Conservation (phyloP, 106 monocot genomes). For the Acorus gramineus region DNA sequence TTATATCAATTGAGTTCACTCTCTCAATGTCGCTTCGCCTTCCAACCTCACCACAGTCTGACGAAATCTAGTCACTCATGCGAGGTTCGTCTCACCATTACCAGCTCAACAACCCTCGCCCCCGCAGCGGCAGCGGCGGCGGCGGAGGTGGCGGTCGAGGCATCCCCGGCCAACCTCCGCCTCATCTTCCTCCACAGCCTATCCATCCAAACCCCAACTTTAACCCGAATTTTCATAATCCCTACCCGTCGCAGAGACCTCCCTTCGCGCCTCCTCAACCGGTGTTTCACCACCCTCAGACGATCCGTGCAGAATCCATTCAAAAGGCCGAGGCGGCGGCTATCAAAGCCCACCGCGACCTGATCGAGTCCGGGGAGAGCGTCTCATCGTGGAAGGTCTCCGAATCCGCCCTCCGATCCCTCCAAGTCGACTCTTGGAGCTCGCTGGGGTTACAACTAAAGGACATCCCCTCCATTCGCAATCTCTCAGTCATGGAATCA, state of each 20-base stretch:
- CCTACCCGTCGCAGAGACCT: constrained; percentile 1
- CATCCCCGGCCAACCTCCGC: background rate
- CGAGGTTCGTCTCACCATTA: too few species aligned
- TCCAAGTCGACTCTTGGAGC: constrained; percentile 60
- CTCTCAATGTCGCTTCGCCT: too few species aligned
- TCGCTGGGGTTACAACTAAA: constrained; percentile 69
- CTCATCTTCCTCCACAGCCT: background rate
- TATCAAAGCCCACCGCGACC: constrained; percentile 46
- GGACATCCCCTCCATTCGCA: constrained; percentile 44
- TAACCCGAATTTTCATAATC: background rate
- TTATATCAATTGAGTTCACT: too few species aligned
- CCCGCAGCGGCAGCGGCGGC: background rate
- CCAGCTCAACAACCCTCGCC: too few species aligned
- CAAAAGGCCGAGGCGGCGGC: constrained; percentile 36
- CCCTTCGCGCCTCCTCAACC: background rate
- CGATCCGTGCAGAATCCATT: constrained; percentile 4
- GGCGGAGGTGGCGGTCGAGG: background rate
- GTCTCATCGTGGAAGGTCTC: constrained; percentile 78
- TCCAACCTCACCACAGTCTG: too few species aligned
- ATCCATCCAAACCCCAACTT: constrained; percentile 10
- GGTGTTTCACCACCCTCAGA: background rate
- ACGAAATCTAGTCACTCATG: too few species aligned
- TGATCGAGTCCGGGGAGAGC: constrained; percentile 37
- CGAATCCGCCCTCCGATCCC: constrained; percentile 40
- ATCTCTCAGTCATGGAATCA: constrained; percentile 48